Base-by-base conservation (phyloP, 305 asterid genomes). In the Coffea humblotiana region DNA sequence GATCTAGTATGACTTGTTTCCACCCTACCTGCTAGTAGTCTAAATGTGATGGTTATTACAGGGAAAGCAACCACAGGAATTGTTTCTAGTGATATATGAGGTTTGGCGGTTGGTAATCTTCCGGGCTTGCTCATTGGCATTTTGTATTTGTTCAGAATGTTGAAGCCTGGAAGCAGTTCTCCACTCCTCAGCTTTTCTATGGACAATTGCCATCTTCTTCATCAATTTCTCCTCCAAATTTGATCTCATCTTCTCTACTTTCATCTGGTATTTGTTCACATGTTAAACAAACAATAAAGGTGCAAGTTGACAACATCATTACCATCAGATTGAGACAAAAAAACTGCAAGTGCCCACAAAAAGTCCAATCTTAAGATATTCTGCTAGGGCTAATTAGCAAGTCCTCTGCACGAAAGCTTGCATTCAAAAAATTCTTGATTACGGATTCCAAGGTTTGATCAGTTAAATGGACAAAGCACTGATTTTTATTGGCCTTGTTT, bases 181-280 rank as follows among this genome's bases (percentile, higher is more conserved):
- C 97, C 91, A 93, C 83, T 95, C 98, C 79, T 95, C 99, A 0
- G 98, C 99, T 88, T 91, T 95, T 72, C 97, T 83, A 49, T 91
- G 94, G 80, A 93, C 99, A 9, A 85, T 88, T 0, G 92, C 96
- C 98, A 93, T 95, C 83, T 90, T 93, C 88, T 91, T 95, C 99
- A 93, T 92, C 47, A 95, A 82, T 68, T 92, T 95, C 77, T 93
- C 97, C 81, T 95, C 99, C 87, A 95, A 29, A 86, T 92, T 90
- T n/a, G 95, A 91, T 81, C 96, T 88, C 97, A 93, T 93, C 86
- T 88, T 95, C 88, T 95, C 95, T 75, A 95, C 88, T 84, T 95
- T 95, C 90, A 95, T 97, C 99, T 95, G 89, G 75, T 73, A 61
- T 77, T 13, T 6, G 18, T 40, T 68, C 15, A 23, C 27, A 37